Evolutionary conservation across 176 grass and related monocot genomes (phyloP).

Genomic region (Themeda triandra): DNA sequence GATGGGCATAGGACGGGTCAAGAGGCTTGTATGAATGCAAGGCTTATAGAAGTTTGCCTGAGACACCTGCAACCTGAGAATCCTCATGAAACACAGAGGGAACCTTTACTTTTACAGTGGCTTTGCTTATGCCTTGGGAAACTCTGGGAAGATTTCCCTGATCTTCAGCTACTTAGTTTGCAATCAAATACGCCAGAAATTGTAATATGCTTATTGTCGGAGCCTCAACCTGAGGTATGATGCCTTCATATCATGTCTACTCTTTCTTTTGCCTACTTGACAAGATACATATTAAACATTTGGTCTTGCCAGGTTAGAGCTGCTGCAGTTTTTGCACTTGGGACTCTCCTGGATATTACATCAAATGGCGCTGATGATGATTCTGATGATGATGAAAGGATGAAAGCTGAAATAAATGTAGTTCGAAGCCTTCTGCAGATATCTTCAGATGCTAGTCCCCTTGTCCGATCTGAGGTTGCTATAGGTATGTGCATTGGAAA

Average conservation of each 20-base stretch:
- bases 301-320: constrained; percentile 83
- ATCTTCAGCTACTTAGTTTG: constrained; percentile 66
- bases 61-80: constrained; percentile 67
- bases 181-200: constrained; percentile 60
- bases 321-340: constrained; percentile 92
- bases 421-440: constrained; percentile 76
- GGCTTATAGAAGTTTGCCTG: constrained; percentile 86
- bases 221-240: constrained; percentile 90
- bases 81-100: constrained; percentile 58
- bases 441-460: constrained; percentile 81
- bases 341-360: constrained; percentile 69
- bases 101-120: constrained; percentile 96
- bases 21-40: constrained; percentile 73
- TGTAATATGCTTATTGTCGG: constrained; percentile 52
- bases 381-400: constrained; percentile 89
- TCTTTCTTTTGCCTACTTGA: constrained; percentile 21
- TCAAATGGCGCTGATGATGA: constrained; percentile 61
- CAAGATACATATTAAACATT: constrained; percentile 29
- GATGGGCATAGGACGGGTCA: constrained; percentile 84
- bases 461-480: constrained; percentile 90
- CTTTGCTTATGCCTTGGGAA: constrained; percentile 97
- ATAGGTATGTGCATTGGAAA: constrained; percentile 57
- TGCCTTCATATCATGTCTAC: constrained; percentile 11
- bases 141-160: constrained; percentile 95
- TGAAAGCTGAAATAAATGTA: constrained; percentile 76